These are phyloP conservation scores for Fragilaria crotonensis DNA, from an alignment of 108 stramenopile genomes.

Conservation along the genomic window DNA sequence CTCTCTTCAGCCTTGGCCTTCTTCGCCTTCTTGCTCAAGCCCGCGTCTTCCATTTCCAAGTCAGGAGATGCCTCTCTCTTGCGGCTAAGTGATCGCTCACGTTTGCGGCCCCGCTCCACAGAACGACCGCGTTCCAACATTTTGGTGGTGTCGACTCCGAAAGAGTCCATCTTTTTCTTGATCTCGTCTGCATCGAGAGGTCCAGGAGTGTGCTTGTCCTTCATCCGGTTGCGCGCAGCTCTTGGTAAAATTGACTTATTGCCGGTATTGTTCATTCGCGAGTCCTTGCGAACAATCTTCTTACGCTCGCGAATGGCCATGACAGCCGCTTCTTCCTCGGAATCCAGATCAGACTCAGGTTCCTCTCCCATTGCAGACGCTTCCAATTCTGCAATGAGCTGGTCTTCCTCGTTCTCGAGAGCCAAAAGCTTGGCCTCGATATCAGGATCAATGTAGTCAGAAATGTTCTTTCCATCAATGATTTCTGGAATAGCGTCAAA, in stretches of 20 bases:
- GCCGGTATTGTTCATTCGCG: constrained; percentile 42
- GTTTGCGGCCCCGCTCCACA: constrained; percentile 50
- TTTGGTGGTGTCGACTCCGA: constrained; percentile 60
- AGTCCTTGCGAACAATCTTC: constrained; percentile 48
- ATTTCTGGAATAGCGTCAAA: constrained; percentile 97
- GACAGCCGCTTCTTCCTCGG: constrained; percentile 74
- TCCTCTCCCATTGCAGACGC: constrained; percentile 81
- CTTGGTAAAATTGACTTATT: constrained; percentile 71
- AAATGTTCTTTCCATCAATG: constrained; percentile 98
- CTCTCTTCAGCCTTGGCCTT: constrained; percentile 48
- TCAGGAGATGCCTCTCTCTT: constrained; percentile 4
- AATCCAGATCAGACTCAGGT: constrained; percentile 71
- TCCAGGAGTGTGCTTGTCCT: constrained; percentile 63
- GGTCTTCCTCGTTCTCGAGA: constrained; percentile 89
- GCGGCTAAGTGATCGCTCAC: constrained; percentile 38
- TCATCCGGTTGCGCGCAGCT: constrained; percentile 50
- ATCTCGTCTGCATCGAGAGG: constrained; percentile 48
- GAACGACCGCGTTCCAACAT: constrained; percentile 73
- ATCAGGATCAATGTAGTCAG: constrained; percentile 92
- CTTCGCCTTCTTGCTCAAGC: constrained; percentile 58
- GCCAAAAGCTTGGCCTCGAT: constrained; percentile 79
- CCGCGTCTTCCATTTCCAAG: constrained; percentile 36
- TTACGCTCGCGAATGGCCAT: constrained; percentile 71
- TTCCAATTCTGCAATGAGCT: constrained; percentile 65
- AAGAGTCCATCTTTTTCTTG: constrained; percentile 53